Evolutionary conservation across 768 basidiomycete genomes (phyloP).

Genomic region (Russula virescens): DNA sequence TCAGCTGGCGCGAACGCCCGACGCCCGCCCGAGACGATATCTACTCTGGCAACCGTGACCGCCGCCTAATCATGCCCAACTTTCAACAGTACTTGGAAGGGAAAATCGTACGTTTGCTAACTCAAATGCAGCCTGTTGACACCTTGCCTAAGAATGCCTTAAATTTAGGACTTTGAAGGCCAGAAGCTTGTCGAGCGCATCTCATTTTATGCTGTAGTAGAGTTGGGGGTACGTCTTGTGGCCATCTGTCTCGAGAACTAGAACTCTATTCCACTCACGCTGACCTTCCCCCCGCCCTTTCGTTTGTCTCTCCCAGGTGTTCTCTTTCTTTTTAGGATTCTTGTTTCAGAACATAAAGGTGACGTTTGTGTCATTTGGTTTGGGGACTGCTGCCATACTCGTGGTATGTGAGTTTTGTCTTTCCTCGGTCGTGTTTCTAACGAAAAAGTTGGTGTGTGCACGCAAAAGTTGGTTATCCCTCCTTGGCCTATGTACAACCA

Average conservation of each 20-base stretch:
- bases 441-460: background rate
- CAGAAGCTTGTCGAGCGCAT: constrained; percentile 50
- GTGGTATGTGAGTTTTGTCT: constrained; percentile 20
- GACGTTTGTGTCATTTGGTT: constrained; percentile 48
- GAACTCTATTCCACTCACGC: background rate
- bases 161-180: constrained; percentile 55
- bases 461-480: constrained; percentile 52
- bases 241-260: background rate
- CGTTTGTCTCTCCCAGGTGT: constrained; percentile 33
- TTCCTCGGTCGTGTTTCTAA: constrained; percentile 11
- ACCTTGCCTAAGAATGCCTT: background rate
- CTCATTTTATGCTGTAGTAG: constrained; percentile 39
- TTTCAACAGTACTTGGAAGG: constrained; percentile 29
- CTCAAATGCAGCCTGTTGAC: background rate
- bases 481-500: constrained; percentile 64
- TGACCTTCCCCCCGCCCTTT: background rate
- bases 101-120: constrained; percentile 30
- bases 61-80: background rate
- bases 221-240: constrained; percentile 39
- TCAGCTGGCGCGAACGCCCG: too few species aligned
- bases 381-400: constrained; percentile 20
- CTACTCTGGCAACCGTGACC: too few species aligned
- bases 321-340: constrained; percentile 55
- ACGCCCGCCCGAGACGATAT: too few species aligned
- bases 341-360: constrained; percentile 47